Percentiles rank a stretch among this genome's conserved stretches.
Conservation (phyloP, 2,329 filamentous ascomycete genomes). For the Acrodontium crateriforme region DNA sequence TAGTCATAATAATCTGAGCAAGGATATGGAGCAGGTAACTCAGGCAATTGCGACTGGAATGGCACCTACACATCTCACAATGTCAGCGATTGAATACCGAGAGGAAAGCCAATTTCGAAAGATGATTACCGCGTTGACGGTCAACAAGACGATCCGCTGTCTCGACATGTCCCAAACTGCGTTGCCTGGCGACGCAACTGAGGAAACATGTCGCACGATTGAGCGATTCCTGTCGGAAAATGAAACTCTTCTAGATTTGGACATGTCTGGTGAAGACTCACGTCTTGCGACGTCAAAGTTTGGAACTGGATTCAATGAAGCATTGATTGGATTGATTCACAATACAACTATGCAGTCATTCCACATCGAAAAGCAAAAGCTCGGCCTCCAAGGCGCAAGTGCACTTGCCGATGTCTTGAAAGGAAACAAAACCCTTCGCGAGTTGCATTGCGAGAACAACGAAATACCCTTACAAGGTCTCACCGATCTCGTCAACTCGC, state of each 20-base stretch:
- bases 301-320: conserved; percentile 53
- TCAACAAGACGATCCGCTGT: conserved; percentile 48
- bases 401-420: conserved; percentile 56
- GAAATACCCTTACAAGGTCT: conserved; percentile 58
- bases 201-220: conserved; percentile 51
- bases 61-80: conserved; percentile 49
- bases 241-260: conserved; percentile 49
- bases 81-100: conserved; percentile 56
- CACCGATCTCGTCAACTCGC: conserved; percentile 52
- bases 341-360: conserved; percentile 50
- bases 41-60: conserved; percentile 37
- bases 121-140: conserved; percentile 46
- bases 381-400: conserved; percentile 55
- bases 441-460: conserved; percentile 60
- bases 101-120: conserved; percentile 50
- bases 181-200: conserved; percentile 52
- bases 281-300: conserved; percentile 57
- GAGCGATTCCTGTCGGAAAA: conserved; percentile 54
- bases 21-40: conserved; percentile 37
- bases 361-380: conserved; percentile 53
- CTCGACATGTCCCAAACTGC: conserved; percentile 59
- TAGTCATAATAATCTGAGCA: conserved; percentile 47
- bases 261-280: conserved; percentile 59
- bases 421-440: conserved; percentile 46
- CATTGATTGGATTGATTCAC: conserved; percentile 48